phyloP scores from a whole-genome alignment of 2,329 filamentous ascomycete genomes.

The Diplodia corticola region DNA sequence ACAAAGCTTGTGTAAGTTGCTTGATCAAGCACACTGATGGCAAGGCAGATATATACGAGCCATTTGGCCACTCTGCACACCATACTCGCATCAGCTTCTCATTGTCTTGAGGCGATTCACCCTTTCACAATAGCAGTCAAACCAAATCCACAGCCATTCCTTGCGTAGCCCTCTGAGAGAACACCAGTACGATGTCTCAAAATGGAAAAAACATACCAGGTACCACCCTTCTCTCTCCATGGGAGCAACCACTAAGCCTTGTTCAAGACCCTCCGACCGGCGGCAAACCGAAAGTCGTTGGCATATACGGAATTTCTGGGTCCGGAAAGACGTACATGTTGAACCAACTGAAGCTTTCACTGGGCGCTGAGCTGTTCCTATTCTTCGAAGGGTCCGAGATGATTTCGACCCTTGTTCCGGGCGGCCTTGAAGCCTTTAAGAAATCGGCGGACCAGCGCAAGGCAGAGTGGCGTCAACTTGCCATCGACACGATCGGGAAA shows the following conservation, averaged over 20 bases:
- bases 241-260: not conserved
- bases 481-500: slow-evolving; percentile 43
- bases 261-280: slow-evolving; percentile 33
- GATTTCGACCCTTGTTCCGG: slow-evolving; percentile 46
- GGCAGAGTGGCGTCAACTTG: not conserved
- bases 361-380: slow-evolving; percentile 40
- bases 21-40: not conserved
- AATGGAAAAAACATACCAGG: too few relatives aligned
- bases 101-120: not conserved
- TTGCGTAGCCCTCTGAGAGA: not conserved
- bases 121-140: not conserved
- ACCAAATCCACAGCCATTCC: too few relatives aligned
- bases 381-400: slow-evolving; percentile 57
- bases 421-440: slow-evolving; percentile 53
- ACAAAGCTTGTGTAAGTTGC: too few relatives aligned
- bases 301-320: slow-evolving; percentile 57
- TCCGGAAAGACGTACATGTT: slow-evolving; percentile 55
- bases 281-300: slow-evolving; percentile 37
- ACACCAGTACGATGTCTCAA: not conserved
- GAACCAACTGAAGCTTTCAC: slow-evolving; percentile 40
- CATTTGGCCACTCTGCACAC: not conserved
- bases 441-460: slow-evolving; percentile 37
- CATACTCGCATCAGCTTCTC: not conserved
- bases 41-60: not conserved
- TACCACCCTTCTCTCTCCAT: too few relatives aligned